Base-by-base conservation (phyloP, 192 early-diverging fungal species). In the Kappamyces sp. region DNA sequence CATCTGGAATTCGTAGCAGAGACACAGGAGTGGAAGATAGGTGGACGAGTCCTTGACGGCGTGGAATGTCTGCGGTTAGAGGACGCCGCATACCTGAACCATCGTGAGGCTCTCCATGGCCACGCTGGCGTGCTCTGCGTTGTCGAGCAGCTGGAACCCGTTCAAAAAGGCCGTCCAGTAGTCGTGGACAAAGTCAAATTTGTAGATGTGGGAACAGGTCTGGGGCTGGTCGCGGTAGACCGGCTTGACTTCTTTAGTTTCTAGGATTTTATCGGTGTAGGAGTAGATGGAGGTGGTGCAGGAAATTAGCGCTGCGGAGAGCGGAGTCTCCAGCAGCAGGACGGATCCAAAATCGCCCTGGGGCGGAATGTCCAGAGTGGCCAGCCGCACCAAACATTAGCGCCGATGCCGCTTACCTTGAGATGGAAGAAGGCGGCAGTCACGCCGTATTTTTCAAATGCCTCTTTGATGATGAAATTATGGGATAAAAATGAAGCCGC, bases 101-200 rank as follows among this genome's bases (percentile, higher is more conserved):
- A 54, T 54, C 38, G 52, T 54, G 13, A 54, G 15, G 2, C 52
- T 54, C 52, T 54, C 15, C 12, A 54, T 54, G 5, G 52, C 52
- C 5, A 54, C 31, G 13, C 52, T 54, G 15, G 52, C 12, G 39
- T 46, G 12, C 44, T 54, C 52, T 13, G 42, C 13, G 5, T 54
- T 10, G 15, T 54, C 42, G 5, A 10, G 12, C n/a, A 54, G 13
- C 15, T 54, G 52, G 33, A 54, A 54, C 33, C 52, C 52, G 42
- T 54, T 54, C 33, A 54, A 54, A 33, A 54, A 54, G 13, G 52
- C 52, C 13, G 52, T 54, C 52, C 52, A 54, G 15, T 54, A 54
- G 13, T 54, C 52, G 39, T 23, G 7, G 5, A 54, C 52, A 33
- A 54, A 54, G 15, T 54, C 52, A 23, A 54, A 54, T 54, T 54